Base-by-base conservation (phyloP, 805 yeast species). In the Candida incommunis region DNA sequence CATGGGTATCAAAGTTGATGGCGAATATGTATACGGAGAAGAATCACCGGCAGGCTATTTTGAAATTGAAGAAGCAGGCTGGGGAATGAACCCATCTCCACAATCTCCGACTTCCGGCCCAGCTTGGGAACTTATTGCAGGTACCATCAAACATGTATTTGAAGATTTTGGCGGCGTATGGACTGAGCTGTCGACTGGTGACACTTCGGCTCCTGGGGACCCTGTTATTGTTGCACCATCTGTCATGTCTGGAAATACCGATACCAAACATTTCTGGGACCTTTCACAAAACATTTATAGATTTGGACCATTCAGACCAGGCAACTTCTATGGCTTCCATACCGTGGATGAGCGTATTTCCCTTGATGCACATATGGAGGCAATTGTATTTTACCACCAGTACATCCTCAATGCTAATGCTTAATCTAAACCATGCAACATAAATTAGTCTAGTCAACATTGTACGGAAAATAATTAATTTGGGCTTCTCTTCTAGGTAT, bases 201-300 rank as follows among this genome's bases (percentile, higher is more conserved):
- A 43, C 11, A 25, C 22, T 18, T 64, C 61, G 20, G 58, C 67
- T n/a, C 46, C 66, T 42, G 57, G 53, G 3, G 57, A 62, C 20
- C 46, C 59, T n/a, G 56, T 68, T 15, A 51, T 74, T 37, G 69
- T 76, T 15, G 67, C 81, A 2, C 85, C 87, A 2, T 64, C 72
- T 22, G 57, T 80, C 35, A 72, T 76, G 70, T 68, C 82, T 2
- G 87, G 80, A 20, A 80, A 80, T 60, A 81, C 88, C 2, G 88
- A 82, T 55, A 80, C 87, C 3, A 64, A 67, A 46, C 68, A 72
- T 54, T 82, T 78, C 60, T 79, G 85, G 86, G 56, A 62, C 40
- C 62, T 82, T 52, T 72, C 81, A 2, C 59, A 66, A 29, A 72
- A 80, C 54, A 78, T 82, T 44, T 82, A 68, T 64, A 67, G 88